These are phyloP conservation scores for Hyaloperonospora arabidopsidis DNA, from an alignment of 352 stramenopile species.

Conservation along the genomic window DNA sequence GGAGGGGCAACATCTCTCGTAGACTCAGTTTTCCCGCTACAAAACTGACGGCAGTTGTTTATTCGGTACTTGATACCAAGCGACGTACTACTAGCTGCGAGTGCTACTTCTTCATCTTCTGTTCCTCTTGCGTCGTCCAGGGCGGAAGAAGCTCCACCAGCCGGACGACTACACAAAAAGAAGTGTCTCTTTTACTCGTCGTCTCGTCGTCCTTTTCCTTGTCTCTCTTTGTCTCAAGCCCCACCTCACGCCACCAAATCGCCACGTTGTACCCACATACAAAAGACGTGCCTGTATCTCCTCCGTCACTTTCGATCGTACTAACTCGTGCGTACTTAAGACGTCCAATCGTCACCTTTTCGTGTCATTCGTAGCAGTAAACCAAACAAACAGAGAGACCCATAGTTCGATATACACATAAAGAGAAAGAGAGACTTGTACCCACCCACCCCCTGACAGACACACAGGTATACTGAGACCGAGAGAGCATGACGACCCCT, in stretches of 20 bases:
- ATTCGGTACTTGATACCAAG: no score
- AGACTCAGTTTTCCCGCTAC: constrained; percentile 3
- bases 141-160: constrained; percentile 21
- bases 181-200: constrained; percentile 7
- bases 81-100: constrained; percentile 1
- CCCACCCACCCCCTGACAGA: no score
- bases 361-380: neutral
- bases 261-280: constrained; percentile 5
- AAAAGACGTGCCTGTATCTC: no score
- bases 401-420: no score
- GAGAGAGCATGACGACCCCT: constrained; percentile 45
- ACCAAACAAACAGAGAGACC: no score
- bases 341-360: constrained; percentile 1
- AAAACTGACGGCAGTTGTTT: no score
- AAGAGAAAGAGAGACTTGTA: neutral
- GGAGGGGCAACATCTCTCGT: neutral
- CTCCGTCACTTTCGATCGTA: constrained; percentile 10
- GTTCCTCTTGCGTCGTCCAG: no score
- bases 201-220: no score
- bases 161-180: constrained; percentile 22
- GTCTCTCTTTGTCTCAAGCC: no score
- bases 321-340: constrained; percentile 13
- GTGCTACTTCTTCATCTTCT: constrained; percentile 8
- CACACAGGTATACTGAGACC: no score
- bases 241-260: no score